Evolutionary conservation across 2,329 filamentous ascomycete species (phyloP).

Genomic region (Penicillium occitanis): DNA sequence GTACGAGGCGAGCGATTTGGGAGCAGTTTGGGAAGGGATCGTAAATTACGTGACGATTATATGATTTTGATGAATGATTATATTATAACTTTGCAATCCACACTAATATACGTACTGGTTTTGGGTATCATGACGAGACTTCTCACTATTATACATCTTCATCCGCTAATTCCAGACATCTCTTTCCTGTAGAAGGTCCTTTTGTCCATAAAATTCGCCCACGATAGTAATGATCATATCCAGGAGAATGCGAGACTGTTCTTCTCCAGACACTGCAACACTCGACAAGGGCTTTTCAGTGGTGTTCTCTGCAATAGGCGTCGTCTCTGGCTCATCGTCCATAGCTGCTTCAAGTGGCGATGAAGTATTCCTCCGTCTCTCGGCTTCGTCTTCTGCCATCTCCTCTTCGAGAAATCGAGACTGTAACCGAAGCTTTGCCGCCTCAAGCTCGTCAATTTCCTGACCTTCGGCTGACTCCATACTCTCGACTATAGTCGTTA

Average conservation of each 20-base stretch:
- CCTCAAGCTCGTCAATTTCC: constrained; percentile 42
- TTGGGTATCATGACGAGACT: constrained; percentile 11
- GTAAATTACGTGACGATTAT: background rate
- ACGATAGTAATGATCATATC: constrained; percentile 90
- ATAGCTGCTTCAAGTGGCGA: constrained; percentile 11
- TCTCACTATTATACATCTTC: background rate
- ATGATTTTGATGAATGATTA: background rate
- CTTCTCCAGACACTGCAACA: constrained; percentile 31
- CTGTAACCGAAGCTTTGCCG: constrained; percentile 51
- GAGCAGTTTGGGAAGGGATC: constrained; percentile 1
- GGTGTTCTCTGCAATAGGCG: background rate
- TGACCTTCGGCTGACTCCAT: constrained; percentile 1
- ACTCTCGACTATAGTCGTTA: background rate
- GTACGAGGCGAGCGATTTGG: constrained; percentile 22
- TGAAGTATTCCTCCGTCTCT: constrained; percentile 25
- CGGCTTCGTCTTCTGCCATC: constrained; percentile 36
- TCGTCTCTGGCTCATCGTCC: background rate
- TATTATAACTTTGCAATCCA: background rate
- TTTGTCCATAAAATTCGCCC: constrained; percentile 86
- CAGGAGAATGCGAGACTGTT: constrained; percentile 62
- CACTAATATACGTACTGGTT: background rate
- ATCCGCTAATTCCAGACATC: constrained; percentile 49
- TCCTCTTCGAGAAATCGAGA: constrained; percentile 33
- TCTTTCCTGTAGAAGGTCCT: constrained; percentile 76
- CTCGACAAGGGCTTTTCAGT: constrained; percentile 31